Conservation (phyloP, 2,329 filamentous ascomycete species). For the Rhynchosporium agropyri region DNA sequence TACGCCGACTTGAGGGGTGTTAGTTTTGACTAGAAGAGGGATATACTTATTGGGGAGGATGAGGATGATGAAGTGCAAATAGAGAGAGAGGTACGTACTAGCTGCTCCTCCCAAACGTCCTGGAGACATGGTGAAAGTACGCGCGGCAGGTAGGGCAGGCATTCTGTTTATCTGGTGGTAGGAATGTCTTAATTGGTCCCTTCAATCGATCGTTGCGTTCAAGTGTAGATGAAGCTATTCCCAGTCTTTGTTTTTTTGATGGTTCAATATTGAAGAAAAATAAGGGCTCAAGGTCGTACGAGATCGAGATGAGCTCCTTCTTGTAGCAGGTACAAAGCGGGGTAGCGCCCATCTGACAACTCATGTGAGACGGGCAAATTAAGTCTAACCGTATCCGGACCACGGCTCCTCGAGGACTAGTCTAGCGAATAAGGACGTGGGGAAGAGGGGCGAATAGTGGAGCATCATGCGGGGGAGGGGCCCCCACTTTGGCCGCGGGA, state of each 20-base stretch:
- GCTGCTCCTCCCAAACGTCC: slow-evolving; percentile 19
- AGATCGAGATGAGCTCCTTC: neutral
- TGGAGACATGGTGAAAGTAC: slow-evolving; percentile 17
- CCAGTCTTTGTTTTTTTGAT: neutral
- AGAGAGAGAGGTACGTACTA: neutral
- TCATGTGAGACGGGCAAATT: slow-evolving; percentile 9
- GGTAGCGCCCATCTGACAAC: slow-evolving; percentile 7
- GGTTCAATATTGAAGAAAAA: neutral
- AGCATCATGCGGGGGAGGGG: slow-evolving; percentile 7
- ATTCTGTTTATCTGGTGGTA: slow-evolving; percentile 1
- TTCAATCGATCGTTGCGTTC: neutral
- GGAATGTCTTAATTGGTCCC: too few relatives aligned
- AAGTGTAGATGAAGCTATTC: slow-evolving; percentile 5
- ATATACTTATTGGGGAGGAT: neutral
- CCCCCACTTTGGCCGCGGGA: neutral
- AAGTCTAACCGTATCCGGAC: slow-evolving; percentile 8
- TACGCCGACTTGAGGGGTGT: slow-evolving; percentile 23
- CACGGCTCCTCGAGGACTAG: too few relatives aligned
- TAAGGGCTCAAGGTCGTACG: neutral
- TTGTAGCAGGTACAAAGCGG: slow-evolving; percentile 17
- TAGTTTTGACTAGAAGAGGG: neutral
- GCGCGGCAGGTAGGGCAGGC: slow-evolving; percentile 18
- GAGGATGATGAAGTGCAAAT: neutral
- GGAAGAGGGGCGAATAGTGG: slow-evolving; percentile 22
- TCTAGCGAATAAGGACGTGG: slow-evolving; percentile 19